Conservation (phyloP, 192 early-diverging fungal genomes). For the Linnemannia exigua region DNA sequence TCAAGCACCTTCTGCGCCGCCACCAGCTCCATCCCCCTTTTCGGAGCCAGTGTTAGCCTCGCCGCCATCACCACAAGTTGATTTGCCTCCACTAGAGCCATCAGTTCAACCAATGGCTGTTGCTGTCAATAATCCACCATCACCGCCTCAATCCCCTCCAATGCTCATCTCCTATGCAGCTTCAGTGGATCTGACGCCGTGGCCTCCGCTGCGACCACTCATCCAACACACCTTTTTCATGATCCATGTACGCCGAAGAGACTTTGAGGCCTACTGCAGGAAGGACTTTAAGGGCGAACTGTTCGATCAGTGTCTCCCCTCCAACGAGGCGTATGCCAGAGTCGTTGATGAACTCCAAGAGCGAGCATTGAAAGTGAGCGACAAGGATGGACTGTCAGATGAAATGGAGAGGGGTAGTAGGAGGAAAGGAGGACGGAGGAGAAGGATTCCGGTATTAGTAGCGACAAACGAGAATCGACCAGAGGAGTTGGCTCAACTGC, state of each 20-base stretch:
- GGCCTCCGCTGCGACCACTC: neutral
- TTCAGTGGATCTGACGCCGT: neutral
- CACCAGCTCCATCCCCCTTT: neutral
- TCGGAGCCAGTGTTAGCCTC: neutral
- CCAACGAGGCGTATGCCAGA: neutral
- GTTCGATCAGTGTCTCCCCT: neutral
- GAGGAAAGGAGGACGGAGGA: too few species aligned
- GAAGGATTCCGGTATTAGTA: constrained; percentile 10
- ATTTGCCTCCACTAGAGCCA: neutral
- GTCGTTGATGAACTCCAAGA: neutral
- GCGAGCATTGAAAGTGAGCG: neutral
- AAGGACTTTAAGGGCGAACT: neutral
- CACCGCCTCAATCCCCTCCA: neutral
- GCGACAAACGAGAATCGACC: constrained; percentile 9
- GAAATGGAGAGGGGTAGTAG: neutral
- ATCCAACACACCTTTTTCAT: constrained; percentile 16
- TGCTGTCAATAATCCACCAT: neutral
- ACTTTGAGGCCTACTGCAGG: constrained; percentile 18
- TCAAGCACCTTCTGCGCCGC: neutral
- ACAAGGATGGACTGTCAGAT: neutral
- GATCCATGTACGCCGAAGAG: constrained; percentile 14
- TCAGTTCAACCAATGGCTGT: neutral
- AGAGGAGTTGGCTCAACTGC: neutral
- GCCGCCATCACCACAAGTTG: neutral
- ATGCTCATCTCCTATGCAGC: neutral